phyloP scores from a whole-genome alignment of 2,329 filamentous ascomycete genomes.

The Curvularia sp. region DNA sequence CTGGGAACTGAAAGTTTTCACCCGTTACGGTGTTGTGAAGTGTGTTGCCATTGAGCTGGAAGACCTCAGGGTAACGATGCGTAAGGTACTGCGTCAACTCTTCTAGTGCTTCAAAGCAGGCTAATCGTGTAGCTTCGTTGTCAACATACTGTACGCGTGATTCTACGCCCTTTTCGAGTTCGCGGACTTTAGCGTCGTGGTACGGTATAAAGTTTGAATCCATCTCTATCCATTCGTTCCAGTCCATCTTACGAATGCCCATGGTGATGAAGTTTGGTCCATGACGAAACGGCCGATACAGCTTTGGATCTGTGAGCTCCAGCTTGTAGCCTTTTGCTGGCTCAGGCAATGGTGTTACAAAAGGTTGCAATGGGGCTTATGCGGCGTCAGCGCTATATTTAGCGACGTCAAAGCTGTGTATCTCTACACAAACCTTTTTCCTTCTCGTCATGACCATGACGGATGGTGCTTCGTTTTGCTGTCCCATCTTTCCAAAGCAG shows the following conservation, averaged over 20 bases:
- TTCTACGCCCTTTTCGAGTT: not conserved
- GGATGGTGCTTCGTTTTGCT: not conserved
- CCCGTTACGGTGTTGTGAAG: constrained; percentile 2
- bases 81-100: constrained; percentile 9
- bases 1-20: constrained; percentile 1
- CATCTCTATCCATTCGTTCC: constrained; percentile 12
- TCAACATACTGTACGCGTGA: constrained; percentile 1
- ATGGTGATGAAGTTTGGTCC: not conserved
- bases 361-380: not conserved
- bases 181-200: constrained; percentile 4
- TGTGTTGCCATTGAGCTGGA: not conserved
- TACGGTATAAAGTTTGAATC: constrained; percentile 7
- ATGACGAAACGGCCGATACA: constrained; percentile 2
- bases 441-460: not conserved
- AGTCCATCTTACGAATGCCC: constrained; percentile 6
- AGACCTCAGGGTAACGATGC: constrained; percentile 9
- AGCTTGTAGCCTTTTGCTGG: not conserved
- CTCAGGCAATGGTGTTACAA: not conserved
- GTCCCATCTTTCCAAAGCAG: not conserved
- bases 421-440: not conserved
- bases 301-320: constrained; percentile 3
- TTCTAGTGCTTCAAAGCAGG: constrained; percentile 5
- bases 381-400: not conserved
- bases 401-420: not conserved
- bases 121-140: constrained; percentile 1